Evolutionary conservation across 257 asterid species (phyloP).

Genomic region (Cruciata laevipes): DNA sequence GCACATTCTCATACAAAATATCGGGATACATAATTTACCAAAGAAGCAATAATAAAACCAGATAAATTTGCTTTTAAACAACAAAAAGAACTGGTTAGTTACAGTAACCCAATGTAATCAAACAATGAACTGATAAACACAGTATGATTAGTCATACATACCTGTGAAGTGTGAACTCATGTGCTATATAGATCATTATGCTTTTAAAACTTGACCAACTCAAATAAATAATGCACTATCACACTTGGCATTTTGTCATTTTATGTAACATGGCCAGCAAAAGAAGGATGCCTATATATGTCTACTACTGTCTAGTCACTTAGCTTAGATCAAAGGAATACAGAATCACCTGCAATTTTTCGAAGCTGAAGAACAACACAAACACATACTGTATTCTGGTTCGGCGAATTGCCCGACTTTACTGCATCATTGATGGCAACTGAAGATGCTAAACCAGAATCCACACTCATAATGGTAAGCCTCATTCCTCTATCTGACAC

Average conservation of each 20-base stretch:
- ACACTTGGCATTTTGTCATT: constrained; percentile 3
- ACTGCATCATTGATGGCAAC: constrained; percentile 17
- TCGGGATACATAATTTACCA: no score
- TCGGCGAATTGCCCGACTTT: not conserved
- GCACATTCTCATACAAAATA: no score
- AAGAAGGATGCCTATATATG: not conserved
- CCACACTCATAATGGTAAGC: constrained; percentile 16
- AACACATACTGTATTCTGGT: not conserved
- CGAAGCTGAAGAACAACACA: constrained; percentile 1
- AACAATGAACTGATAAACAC: not conserved
- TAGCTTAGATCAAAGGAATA: not conserved
- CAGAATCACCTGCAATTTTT: not conserved
- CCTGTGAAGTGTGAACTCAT: not conserved
- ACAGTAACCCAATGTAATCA: no score
- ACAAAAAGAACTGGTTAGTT: no score
- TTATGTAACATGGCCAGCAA: not conserved
- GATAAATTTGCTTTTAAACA: no score
- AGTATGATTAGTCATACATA: not conserved
- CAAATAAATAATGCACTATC: not conserved
- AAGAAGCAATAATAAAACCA: no score
- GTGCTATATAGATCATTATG: not conserved
- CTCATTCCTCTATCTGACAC: not conserved
- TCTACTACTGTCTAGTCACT: not conserved
- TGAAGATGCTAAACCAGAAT: constrained; percentile 12
- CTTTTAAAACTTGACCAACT: constrained; percentile 1